Evolutionary conservation across 306 rosid species (phyloP), one percentile per base, ranked within the genome.

Genomic region (Ormosia emarginata): DNA sequence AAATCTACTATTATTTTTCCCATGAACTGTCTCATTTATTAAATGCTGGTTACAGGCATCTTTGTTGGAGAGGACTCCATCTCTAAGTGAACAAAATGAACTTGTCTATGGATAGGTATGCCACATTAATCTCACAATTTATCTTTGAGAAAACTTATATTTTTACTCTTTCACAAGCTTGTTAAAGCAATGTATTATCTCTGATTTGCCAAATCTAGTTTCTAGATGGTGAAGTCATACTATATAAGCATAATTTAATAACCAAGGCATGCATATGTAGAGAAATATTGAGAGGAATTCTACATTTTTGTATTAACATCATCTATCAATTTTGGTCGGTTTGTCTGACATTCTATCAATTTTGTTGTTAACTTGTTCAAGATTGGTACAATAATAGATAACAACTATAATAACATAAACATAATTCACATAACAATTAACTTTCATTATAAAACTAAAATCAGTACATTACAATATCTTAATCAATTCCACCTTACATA

Each of bases 91-190:
- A 47, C 87, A 93, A 44, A 95, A 95, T 79, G 91, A 91, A 88
- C 82, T 95, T 90, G 91, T 95, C 68, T 95, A 93, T 69, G 97
- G 97, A 72, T 97, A 95, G 98, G 98, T n/a, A n/a, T n/a, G n/a
- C n/a, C n/a, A n/a, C n/a, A n/a, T n/a, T n/a, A n/a, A n/a, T n/a
- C n/a, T n/a, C 14, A 10, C 8, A 17, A 63, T 55, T 74, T 33
- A 43, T 34, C 77, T 64, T 78, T 68, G 37, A 44, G 32, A 71
- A 56, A 44, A 29, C n/a, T 49, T 18, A 18, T 39, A 41, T 17
- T 50, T 55, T 71, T 80, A 47, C 86, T 68, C 47, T 86, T 68
- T 47, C 43, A 33, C 47, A 7, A 44, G 79, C 57, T 49, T 36
- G 77, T 74, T 61, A 52, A 44, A 68, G 41, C 47, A 50, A 59